Conservation (phyloP, 345 rosid species). For the Syzygium oleosum region DNA sequence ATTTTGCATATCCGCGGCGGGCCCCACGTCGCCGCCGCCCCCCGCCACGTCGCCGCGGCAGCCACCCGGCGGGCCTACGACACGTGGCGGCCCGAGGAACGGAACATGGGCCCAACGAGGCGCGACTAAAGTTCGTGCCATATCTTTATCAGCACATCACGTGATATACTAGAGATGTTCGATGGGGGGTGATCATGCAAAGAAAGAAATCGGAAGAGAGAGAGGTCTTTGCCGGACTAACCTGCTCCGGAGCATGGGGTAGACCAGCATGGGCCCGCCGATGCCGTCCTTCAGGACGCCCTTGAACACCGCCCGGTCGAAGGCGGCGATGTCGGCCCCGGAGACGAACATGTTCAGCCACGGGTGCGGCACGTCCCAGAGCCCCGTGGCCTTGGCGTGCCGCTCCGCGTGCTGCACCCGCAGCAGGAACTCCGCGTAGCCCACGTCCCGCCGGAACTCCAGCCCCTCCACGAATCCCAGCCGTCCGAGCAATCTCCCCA, state of each 20-base stretch:
- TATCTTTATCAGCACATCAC: neutral
- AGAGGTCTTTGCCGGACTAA: conserved; percentile 15
- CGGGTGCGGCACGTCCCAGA: conserved; percentile 92
- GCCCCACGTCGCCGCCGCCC: neutral
- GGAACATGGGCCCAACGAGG: neutral
- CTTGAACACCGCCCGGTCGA: conserved; percentile 68
- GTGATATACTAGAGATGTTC: neutral
- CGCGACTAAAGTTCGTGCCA: too few species aligned
- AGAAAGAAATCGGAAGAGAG: neutral
- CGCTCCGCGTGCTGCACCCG: conserved; percentile 64
- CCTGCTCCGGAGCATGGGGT: conserved; percentile 85
- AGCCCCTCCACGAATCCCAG: conserved; percentile 37
- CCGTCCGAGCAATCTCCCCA: conserved; percentile 36
- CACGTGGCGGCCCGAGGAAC: neutral
- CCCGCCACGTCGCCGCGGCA: neutral
- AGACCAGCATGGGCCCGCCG: conserved; percentile 86
- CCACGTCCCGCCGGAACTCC: conserved; percentile 48
- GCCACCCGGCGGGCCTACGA: neutral
- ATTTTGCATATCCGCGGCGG: neutral
- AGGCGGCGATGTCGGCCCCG: conserved; percentile 36
- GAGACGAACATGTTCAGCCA: conserved; percentile 90
- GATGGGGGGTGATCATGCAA: neutral
- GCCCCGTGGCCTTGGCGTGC: conserved; percentile 48
- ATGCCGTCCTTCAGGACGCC: conserved; percentile 55
- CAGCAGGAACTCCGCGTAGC: conserved; percentile 62